These are phyloP conservation scores for Puccinia novopanici DNA, from an alignment of 1,284 basidiomycete species.

Conservation along the genomic window DNA sequence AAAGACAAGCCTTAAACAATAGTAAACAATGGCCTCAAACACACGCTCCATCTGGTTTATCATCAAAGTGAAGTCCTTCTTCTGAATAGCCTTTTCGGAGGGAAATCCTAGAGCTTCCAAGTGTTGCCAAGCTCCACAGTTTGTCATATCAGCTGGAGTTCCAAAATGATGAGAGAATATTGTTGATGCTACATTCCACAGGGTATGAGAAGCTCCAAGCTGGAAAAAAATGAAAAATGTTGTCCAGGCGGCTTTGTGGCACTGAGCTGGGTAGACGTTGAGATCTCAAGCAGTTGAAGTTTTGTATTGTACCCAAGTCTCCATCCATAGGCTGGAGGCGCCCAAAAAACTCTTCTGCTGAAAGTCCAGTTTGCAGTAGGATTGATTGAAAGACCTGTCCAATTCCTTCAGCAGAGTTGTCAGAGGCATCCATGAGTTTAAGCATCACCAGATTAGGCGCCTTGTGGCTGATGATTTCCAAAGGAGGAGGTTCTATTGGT, in stretches of 20 bases:
- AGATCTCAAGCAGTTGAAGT: conserved; percentile 13
- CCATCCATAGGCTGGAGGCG: conserved; percentile 6
- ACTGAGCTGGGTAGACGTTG: not conserved
- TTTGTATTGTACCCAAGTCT: too few relatives aligned
- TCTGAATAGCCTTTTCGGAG: too few relatives aligned
- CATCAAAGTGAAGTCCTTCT: too few relatives aligned
- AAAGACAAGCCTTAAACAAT: too few relatives aligned
- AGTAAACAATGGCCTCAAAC: too few relatives aligned
- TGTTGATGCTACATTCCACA: conserved; percentile 17
- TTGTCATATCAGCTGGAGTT: not conserved
- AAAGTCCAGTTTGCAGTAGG: not conserved
- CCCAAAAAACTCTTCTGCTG: not conserved
- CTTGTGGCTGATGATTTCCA: conserved; percentile 14
- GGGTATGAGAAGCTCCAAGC: conserved; percentile 28
- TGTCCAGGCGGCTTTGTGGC: not conserved
- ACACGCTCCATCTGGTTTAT: too few relatives aligned
- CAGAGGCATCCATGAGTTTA: conserved; percentile 10
- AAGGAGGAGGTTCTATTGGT: not conserved
- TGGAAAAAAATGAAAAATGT: conserved; percentile 11
- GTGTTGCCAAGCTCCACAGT: conserved; percentile 27
- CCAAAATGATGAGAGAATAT: conserved; percentile 30
- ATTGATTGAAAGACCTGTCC: conserved; percentile 20
- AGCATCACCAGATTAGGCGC: not conserved
- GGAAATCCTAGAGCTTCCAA: too few relatives aligned
- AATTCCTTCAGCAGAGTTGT: conserved; percentile 23